Evolutionary conservation across 192 early-diverging fungal genomes (phyloP).

Genomic region (Neocallimastix lanati): DNA sequence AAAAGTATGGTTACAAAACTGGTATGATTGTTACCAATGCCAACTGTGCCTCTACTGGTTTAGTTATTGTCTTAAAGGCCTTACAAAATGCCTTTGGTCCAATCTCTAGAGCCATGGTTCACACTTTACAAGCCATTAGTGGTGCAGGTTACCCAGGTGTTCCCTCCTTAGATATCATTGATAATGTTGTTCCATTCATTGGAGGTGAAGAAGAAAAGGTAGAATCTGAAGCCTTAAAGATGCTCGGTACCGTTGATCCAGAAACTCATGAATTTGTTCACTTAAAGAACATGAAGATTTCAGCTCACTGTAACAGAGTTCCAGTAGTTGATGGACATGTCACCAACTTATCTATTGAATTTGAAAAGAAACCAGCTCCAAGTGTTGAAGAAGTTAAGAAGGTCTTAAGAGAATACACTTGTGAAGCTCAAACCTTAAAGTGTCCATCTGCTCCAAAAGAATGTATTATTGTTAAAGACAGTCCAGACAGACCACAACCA

Average conservation of each 20-base stretch:
- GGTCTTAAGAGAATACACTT: conserved; percentile 52
- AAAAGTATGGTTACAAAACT: conserved; percentile 9
- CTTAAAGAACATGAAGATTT: conserved; percentile 47
- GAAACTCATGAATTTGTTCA: conserved; percentile 20
- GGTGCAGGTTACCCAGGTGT: conserved; percentile 98
- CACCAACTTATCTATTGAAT: conserved; percentile 75
- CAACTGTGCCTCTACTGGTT: conserved; percentile 96
- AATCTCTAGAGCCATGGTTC: conserved; percentile 56
- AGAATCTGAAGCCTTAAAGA: conserved; percentile 85
- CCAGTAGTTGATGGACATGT: conserved; percentile 92
- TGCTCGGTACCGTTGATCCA: conserved; percentile 49
- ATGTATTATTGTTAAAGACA: conserved; percentile 43
- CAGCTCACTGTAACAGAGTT: conserved; percentile 91
- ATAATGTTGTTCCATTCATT: conserved; percentile 89
- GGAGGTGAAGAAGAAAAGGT: conserved; percentile 94
- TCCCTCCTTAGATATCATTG: conserved; percentile 81
- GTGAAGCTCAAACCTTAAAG: conserved; percentile 59
- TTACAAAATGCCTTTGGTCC: conserved; percentile 80
- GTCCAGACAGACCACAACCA: conserved; percentile 78
- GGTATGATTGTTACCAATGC: conserved; percentile 93
- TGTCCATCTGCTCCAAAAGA: conserved; percentile 66
- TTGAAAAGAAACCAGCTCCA: conserved; percentile 41
- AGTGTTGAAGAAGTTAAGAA: conserved; percentile 54
- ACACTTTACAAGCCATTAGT: conserved; percentile 89
- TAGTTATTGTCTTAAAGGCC: conserved; percentile 61